These are phyloP conservation scores for Mycena galopus DNA, from an alignment of 768 basidiomycete genomes.

Conservation along the genomic window DNA sequence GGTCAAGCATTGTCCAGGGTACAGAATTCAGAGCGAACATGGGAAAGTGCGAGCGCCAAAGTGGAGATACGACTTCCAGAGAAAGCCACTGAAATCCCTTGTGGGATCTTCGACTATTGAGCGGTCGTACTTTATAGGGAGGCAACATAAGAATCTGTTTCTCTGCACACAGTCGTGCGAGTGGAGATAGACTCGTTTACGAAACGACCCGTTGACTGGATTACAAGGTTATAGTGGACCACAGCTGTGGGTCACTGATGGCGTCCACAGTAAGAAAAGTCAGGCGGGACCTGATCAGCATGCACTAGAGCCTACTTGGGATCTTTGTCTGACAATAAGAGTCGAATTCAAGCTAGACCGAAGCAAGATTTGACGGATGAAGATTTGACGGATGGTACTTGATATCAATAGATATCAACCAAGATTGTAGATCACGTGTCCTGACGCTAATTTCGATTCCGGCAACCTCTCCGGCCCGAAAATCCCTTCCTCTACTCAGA, in stretches of 20 bases:
- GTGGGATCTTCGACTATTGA: background rate
- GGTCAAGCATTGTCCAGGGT: background rate
- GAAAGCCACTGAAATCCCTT: background rate
- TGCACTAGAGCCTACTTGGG: no score
- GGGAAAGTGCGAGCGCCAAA: background rate
- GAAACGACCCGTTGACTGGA: background rate
- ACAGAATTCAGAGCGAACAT: background rate
- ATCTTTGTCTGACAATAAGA: no score
- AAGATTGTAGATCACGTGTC: background rate
- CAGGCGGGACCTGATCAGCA: no score
- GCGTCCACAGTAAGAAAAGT: background rate
- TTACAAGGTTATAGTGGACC: background rate
- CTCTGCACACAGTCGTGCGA: background rate
- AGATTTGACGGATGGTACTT: background rate
- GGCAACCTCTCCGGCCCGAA: background rate
- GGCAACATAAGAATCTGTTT: background rate
- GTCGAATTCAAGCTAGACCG: no score
- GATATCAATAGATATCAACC: background rate
- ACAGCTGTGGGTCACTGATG: background rate
- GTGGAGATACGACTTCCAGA: background rate
- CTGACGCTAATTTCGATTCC: background rate
- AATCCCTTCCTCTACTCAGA: no score
- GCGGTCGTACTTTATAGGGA: background rate
- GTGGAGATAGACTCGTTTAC: background rate
- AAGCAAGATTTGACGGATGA: no score